These are phyloP conservation scores for Zygnema circumcarinatum DNA, from an alignment of 139 green algal genomes.

Conservation along the genomic window DNA sequence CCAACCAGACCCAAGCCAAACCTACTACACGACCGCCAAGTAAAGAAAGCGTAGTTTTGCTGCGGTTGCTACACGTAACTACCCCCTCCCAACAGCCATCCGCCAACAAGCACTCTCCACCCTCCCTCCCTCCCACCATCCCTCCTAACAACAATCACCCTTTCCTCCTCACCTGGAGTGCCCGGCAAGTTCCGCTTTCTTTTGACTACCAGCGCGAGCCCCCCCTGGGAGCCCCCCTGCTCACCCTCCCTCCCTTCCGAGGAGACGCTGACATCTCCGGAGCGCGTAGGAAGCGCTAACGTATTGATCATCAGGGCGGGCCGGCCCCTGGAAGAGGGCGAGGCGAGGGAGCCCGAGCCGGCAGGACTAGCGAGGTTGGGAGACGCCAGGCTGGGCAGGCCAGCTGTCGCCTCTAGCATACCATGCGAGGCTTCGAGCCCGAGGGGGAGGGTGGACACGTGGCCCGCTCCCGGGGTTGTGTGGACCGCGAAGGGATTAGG, in stretches of 20 bases:
- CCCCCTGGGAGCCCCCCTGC: neutral
- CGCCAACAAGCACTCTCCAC: neutral
- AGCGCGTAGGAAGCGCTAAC: too few relatives aligned
- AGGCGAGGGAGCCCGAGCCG: neutral
- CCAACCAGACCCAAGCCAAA: too few relatives aligned
- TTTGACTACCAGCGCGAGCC: neutral
- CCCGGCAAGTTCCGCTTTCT: slow-evolving; percentile 48
- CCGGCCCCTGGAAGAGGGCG: neutral
- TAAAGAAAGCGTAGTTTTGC: too few relatives aligned
- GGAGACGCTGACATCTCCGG: neutral
- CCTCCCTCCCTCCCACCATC: neutral
- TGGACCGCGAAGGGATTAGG: neutral
- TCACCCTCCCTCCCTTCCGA: neutral
- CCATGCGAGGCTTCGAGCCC: too few relatives aligned
- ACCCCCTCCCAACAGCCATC: too few relatives aligned
- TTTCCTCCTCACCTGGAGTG: slow-evolving; percentile 20
- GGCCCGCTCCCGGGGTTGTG: neutral
- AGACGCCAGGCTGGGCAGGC: too few relatives aligned
- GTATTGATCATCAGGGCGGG: too few relatives aligned
- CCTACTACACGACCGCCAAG: too few relatives aligned
- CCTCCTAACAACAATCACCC: neutral
- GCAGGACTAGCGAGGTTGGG: neutral
- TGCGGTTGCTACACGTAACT: too few relatives aligned
- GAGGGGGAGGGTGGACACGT: neutral
- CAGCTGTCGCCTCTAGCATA: too few relatives aligned